Conservation (phyloP, 2,329 filamentous ascomycete genomes). For the Botrytis elliptica region DNA sequence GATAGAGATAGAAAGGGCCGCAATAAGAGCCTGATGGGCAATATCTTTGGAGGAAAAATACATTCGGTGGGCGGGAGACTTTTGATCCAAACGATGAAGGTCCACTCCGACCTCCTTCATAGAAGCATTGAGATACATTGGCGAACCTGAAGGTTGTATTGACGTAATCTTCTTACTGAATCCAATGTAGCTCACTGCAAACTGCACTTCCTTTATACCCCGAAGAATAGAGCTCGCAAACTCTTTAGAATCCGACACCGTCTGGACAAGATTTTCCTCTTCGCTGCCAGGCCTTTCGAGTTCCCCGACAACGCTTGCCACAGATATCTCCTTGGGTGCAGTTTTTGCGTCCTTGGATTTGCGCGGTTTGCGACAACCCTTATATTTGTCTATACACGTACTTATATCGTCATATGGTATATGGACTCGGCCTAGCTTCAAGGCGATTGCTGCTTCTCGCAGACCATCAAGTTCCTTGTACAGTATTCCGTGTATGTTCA, state of each 20-base stretch:
- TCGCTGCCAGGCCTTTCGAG: conserved; percentile 60
- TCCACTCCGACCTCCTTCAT: conserved; percentile 98
- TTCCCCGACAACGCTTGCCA: conserved; percentile 74
- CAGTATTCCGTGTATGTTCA: conserved; percentile 90
- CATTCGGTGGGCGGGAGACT: conserved; percentile 94
- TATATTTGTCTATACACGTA: conserved; percentile 58
- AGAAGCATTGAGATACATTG: conserved; percentile 79
- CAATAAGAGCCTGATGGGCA: conserved; percentile 89
- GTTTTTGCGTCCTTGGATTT: conserved; percentile 32
- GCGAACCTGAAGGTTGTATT: conserved; percentile 63
- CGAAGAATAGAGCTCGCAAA: conserved; percentile 86
- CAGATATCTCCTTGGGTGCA: conserved; percentile 59
- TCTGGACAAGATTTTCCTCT: conserved; percentile 69
- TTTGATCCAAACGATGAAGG: conserved; percentile 84
- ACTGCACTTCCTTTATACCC: conserved; percentile 94
- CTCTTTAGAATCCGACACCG: conserved; percentile 88
- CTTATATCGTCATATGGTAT: conserved; percentile 85
- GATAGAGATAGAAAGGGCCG: conserved; percentile 87
- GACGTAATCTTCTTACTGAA: conserved; percentile 76
- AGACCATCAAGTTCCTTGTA: conserved; percentile 84
- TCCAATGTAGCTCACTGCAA: conserved; percentile 87
- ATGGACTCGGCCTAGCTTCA: conserved; percentile 89
- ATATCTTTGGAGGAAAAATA: conserved; percentile 93
- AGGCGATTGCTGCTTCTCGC: conserved; percentile 81
- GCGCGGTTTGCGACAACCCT: conserved; percentile 43